Base-by-base conservation (phyloP, 495 filamentous ascomycete species). In the Talaromyces trachyspermus region DNA sequence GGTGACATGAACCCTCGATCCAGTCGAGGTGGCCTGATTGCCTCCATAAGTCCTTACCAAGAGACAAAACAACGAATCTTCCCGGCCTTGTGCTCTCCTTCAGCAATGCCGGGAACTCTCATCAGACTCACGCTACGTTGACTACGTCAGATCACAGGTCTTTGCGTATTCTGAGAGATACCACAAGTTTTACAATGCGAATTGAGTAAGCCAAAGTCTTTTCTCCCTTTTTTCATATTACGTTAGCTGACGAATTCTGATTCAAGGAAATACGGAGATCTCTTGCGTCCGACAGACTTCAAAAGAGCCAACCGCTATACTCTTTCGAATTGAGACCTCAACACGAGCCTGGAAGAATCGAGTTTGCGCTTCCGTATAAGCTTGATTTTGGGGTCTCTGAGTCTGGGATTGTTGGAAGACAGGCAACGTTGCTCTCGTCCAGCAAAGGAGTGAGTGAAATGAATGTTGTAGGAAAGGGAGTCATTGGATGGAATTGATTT, bases 281-380 rank as follows among this genome's bases (percentile, higher is more conserved):
- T 38, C 18, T 4, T 38, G 7, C 18, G 4, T 7, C 35, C 35
- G 5, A 38, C 35, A 38, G 35, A 38, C 9, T 19, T 38, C 17
- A 18, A 7, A 38, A 38, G 0, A 38, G 9, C 9, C 1, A 38
- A 38, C 35, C 35, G n/a, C 35, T 38, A 38, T 38, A 38, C 15
- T 38, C 35, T 3, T 38, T 38, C 9, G 0, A 38, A 38, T 11
- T 22, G 4, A 18, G 19, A 23, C 20, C 48, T 38, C n/a, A 46
- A 10, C 25, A 10, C 17, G 15, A 12, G 29, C 40, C 29, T 20
- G 20, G 36, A 30, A 56, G 59, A 39, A 58, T 71, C 20, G 78
- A 78, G 49, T 71, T 78, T 3, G 59, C 69, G 50, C 60, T 81
- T 17, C 77, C 83, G 3, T 65, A 74, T 27, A 72, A 79, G 50